These are phyloP conservation scores for Dryas octopetala DNA, from an alignment of 306 rosid genomes.

Conservation along the genomic window DNA sequence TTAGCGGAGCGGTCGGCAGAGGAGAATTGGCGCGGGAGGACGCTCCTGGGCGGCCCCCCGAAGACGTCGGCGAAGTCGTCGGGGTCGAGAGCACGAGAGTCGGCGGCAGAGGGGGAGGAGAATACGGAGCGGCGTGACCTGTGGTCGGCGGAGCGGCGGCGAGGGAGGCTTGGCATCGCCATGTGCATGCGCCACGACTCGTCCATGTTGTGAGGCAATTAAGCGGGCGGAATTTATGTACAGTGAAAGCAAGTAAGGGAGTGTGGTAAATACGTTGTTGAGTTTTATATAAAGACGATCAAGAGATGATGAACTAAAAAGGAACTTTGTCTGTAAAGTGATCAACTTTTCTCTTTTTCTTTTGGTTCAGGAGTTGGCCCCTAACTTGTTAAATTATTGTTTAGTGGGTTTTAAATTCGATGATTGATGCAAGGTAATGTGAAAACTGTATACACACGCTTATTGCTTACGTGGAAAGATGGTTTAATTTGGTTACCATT, in stretches of 20 bases:
- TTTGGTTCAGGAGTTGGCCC: not conserved
- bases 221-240: not conserved
- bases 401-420: not conserved
- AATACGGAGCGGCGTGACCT: slow-evolving; percentile 27
- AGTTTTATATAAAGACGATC: not conserved
- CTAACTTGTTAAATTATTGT: not conserved
- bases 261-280: not conserved
- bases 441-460: not conserved
- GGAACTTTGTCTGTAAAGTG: slow-evolving; percentile 20
- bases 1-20: not conserved
- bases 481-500: not conserved
- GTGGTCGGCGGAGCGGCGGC: slow-evolving; percentile 51
- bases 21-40: slow-evolving; percentile 49
- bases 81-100: slow-evolving; percentile 26
- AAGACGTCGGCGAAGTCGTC: slow-evolving; percentile 79
- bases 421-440: slow-evolving; percentile 19
- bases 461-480: slow-evolving; percentile 38
- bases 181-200: slow-evolving; percentile 59
- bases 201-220: slow-evolving; percentile 39
- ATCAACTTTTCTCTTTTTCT: not conserved
- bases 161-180: slow-evolving; percentile 51
- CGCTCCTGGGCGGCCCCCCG: slow-evolving; percentile 82
- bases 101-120: slow-evolving; percentile 31
- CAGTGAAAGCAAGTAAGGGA: not conserved
- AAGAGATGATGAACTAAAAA: not conserved